phyloP scores from a whole-genome alignment of 345 rosid species.

The Syzygium jambos region DNA sequence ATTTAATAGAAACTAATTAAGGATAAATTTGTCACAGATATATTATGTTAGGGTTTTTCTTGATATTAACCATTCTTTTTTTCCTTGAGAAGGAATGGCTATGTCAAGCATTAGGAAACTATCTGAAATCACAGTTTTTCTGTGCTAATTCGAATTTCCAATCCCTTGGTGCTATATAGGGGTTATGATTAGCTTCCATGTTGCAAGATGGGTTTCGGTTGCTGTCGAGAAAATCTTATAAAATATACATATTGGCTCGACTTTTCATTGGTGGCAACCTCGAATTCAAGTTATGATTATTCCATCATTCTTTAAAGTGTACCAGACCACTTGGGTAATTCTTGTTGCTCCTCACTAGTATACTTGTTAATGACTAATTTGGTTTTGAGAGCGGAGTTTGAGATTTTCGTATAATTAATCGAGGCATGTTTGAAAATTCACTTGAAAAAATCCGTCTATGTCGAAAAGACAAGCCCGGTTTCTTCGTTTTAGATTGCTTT shows the following conservation, averaged over 20 bases:
- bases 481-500: too few species aligned
- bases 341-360: neutral
- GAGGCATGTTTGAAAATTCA: neutral
- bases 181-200: neutral
- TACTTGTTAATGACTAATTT: neutral
- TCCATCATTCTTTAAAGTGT: neutral
- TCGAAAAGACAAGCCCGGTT: neutral
- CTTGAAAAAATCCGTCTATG: neutral
- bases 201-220: neutral
- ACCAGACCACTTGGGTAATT: fast-evolving
- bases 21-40: too few species aligned
- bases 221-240: neutral
- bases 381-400: neutral
- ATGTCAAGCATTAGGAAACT: neutral
- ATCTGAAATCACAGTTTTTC: neutral
- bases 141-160: neutral
- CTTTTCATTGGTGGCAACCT: too few species aligned
- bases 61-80: neutral
- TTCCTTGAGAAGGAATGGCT: neutral
- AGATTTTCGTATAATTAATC: neutral
- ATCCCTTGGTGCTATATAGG: neutral
- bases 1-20: too few species aligned
- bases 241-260: neutral
- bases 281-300: neutral
- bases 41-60: too few species aligned